A percentile compares a stretch with the other conserved stretches of the same genome.
Evolutionary conservation across 2,329 filamentous ascomycete genomes (phyloP).

Genomic region (Fusarium buharicum): DNA sequence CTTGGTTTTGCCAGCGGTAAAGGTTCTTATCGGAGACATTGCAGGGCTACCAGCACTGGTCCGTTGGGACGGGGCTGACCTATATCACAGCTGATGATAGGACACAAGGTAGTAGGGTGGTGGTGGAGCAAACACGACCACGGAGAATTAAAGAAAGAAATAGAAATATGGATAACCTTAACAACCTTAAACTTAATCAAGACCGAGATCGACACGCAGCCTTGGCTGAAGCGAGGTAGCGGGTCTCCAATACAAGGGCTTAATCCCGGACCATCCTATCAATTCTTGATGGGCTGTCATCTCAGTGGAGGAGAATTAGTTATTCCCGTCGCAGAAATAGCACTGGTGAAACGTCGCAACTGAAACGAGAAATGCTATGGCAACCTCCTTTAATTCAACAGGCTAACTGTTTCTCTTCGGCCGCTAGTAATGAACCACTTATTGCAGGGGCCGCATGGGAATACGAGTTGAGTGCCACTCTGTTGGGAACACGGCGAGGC

Average conservation of each 20-base stretch:
- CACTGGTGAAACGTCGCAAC: constrained; percentile 1
- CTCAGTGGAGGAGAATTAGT: constrained; percentile 13
- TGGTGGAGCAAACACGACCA: neutral
- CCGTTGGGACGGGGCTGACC: too few relatives aligned
- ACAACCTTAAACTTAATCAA: constrained; percentile 2
- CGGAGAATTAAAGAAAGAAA: neutral
- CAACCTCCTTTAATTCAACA: constrained; percentile 3
- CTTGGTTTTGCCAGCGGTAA: too few relatives aligned
- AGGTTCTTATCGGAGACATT: too few relatives aligned
- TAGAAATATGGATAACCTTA: constrained; percentile 11
- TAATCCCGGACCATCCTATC: neutral
- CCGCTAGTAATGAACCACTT: neutral
- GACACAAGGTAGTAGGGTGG: neutral
- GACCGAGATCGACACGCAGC: neutral
- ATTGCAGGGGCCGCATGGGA: neutral
- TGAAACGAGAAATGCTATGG: constrained; percentile 3
- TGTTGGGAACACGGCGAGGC: neutral
- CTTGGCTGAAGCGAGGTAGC: neutral
- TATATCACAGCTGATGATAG: too few relatives aligned
- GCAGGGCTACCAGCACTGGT: neutral
- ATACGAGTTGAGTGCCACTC: neutral
- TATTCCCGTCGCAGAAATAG: constrained; percentile 5
- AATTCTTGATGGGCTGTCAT: neutral
- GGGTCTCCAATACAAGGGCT: neutral
- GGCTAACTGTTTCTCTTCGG: neutral